phyloP scores from a whole-genome alignment of 2,329 filamentous ascomycete genomes.

The Aspergillus transmontanensis region DNA sequence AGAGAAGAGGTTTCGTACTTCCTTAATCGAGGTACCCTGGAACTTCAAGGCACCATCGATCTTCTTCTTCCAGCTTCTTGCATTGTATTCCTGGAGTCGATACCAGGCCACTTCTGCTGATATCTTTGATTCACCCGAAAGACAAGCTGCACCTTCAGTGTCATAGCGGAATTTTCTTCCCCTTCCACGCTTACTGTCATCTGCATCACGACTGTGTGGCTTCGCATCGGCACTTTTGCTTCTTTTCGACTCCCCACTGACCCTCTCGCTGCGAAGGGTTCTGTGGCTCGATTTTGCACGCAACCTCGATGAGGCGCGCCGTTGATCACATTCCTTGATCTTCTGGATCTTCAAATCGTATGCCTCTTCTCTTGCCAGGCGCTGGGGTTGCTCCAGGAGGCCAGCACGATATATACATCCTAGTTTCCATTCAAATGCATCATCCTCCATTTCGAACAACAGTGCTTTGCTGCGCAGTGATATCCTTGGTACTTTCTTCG shows the following conservation, averaged over 20 bases:
- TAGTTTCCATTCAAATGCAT: slow-evolving; percentile 95
- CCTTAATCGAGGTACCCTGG: slow-evolving; percentile 73
- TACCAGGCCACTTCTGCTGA: slow-evolving; percentile 75
- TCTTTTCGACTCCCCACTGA: slow-evolving; percentile 45
- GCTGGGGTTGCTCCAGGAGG: slow-evolving; percentile 83
- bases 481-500: slow-evolving; percentile 83
- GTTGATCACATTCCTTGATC: slow-evolving; percentile 68
- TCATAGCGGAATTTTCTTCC: slow-evolving; percentile 65
- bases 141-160: slow-evolving; percentile 71
- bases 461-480: slow-evolving; percentile 80
- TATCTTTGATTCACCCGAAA: slow-evolving; percentile 73
- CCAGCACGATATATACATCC: slow-evolving; percentile 92
- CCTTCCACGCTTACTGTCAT: slow-evolving; percentile 37
- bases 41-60: slow-evolving; percentile 76
- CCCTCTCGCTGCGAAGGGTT: slow-evolving; percentile 44
- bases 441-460: slow-evolving; percentile 91
- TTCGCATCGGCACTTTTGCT: slow-evolving; percentile 61
- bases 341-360: slow-evolving; percentile 86
- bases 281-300: slow-evolving; percentile 56
- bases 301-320: slow-evolving; percentile 53
- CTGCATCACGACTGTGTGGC: slow-evolving; percentile 31
- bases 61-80: slow-evolving; percentile 87
- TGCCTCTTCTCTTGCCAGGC: slow-evolving; percentile 85
- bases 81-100: slow-evolving; percentile 76
- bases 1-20: slow-evolving; percentile 78